Percentiles rank a stretch among this genome's conserved stretches.
Evolutionary conservation across 108 stramenopile genomes (phyloP).

Genomic region (Nitzschia sp.): DNA sequence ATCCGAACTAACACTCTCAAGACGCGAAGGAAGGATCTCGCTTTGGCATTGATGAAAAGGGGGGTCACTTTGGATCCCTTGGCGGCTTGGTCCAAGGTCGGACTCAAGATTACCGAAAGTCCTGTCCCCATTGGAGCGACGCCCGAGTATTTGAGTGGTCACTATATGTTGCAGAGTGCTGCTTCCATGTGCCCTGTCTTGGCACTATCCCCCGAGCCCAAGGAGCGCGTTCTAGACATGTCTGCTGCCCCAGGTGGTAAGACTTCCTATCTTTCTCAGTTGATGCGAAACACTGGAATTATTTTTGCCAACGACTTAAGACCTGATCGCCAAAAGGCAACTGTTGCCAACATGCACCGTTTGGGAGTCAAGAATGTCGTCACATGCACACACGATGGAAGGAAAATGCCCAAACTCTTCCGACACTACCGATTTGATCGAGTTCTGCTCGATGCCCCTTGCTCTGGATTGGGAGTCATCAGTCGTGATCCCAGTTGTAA

Average conservation of each 20-base stretch:
- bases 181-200: slow-evolving; percentile 97
- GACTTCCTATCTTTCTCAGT: slow-evolving; percentile 94
- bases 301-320: slow-evolving; percentile 96
- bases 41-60: slow-evolving; percentile 94
- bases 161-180: slow-evolving; percentile 99
- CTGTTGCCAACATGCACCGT: slow-evolving; percentile 96
- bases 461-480: slow-evolving; percentile 97
- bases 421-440: slow-evolving; percentile 88
- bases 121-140: slow-evolving; percentile 98
- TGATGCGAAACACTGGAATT: slow-evolving; percentile 96
- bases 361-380: slow-evolving; percentile 95
- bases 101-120: slow-evolving; percentile 94
- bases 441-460: slow-evolving; percentile 97
- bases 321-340: slow-evolving; percentile 93
- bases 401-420: slow-evolving; percentile 82
- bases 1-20: slow-evolving; percentile 98
- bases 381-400: slow-evolving; percentile 92
- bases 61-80: slow-evolving; percentile 97
- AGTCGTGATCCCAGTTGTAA: slow-evolving; percentile 96
- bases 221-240: slow-evolving; percentile 96
- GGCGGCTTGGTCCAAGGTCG: slow-evolving; percentile 97
- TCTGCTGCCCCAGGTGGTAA: slow-evolving; percentile 98
- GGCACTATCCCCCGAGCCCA: slow-evolving; percentile 92
- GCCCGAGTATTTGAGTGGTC: slow-evolving; percentile 98
- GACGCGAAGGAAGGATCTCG: slow-evolving; percentile 94